These are phyloP conservation scores for Linanthus parryae DNA, from an alignment of 148 eudicot species.

Conservation along the genomic window DNA sequence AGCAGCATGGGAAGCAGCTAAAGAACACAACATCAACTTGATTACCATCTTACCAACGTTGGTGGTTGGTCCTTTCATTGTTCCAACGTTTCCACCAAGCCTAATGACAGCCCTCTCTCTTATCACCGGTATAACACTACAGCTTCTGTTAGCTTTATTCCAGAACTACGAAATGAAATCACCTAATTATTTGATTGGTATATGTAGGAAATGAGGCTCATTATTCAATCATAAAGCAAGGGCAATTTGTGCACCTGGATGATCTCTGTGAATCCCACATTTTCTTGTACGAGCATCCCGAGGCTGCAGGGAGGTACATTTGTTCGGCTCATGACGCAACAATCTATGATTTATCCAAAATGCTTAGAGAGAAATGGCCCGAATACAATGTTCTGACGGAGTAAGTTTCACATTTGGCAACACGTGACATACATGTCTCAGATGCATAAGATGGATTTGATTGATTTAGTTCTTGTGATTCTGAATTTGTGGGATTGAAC, in stretches of 20 bases:
- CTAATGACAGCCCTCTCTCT: slow-evolving; percentile 79
- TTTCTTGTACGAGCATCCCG: slow-evolving; percentile 64
- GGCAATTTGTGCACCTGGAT: slow-evolving; percentile 82
- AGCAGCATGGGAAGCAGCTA: slow-evolving; percentile 73
- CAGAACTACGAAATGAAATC: neutral
- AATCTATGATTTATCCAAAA: slow-evolving; percentile 49
- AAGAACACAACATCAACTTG: slow-evolving; percentile 72
- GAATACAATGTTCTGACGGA: slow-evolving; percentile 68
- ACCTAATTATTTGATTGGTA: neutral
- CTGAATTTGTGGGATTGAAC: neutral
- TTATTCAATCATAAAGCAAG: slow-evolving; percentile 72
- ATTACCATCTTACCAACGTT: slow-evolving; percentile 70
- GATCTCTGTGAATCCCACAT: slow-evolving; percentile 88
- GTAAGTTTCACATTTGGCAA: slow-evolving; percentile 27
- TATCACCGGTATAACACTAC: slow-evolving; percentile 60
- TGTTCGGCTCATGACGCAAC: slow-evolving; percentile 81
- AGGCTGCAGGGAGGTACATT: slow-evolving; percentile 72
- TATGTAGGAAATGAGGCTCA: slow-evolving; percentile 67
- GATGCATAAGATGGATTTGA: too few relatives aligned
- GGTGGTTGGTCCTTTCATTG: slow-evolving; percentile 86
- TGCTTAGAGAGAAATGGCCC: slow-evolving; percentile 68
- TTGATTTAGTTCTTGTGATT: neutral
- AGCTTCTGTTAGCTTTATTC: too few relatives aligned
- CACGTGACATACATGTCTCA: too few relatives aligned
- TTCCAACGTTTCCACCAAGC: slow-evolving; percentile 74